Evolutionary conservation across 495 filamentous ascomycete genomes (phyloP), one percentile per base, ranked within the genome.

Genomic region (Talaromyces wortmannii): DNA sequence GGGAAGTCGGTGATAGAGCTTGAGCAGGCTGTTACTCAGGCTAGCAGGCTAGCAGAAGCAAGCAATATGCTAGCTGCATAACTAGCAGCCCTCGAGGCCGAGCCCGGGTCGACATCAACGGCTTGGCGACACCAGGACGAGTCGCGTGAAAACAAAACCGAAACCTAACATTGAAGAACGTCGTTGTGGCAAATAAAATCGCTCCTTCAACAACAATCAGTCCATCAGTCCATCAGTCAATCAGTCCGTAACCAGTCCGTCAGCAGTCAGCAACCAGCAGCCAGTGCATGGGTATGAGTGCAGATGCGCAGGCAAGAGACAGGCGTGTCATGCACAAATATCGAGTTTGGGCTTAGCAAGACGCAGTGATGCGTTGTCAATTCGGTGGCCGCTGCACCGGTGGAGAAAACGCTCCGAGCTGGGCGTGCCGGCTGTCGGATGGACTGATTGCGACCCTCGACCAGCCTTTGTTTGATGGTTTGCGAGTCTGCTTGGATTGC

Each of bases 291-390:
- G 23, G 4, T 40, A 13, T n/a, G 16, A 23, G 18, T 45, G 52
- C 52, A 53, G 18, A 52, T 13, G 33, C 0, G 31, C 12, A 44
- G 52, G 23, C 31, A 48, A 29, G 53, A 23, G 31, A 29, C 53
- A 32, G 17, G 15, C 29, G 31, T 23, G 6, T 32, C 8, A 48
- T 16, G 45, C 45, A 18, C 45, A 23, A 50, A 23, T 32, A 50
- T 40, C 36, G 36, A 8, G 36, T 40, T 40, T 50, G 48, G 29
- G 13, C 48, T 32, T 60, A 66, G 69, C 67, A 70, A 78, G 79
- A 89, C 86, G 88, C 86, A 88, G 72, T 86, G 87, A 89, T 91
- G 88, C 90, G 88, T 84, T 91, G 88, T 85, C 89, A 90, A 68
- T 81, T 81, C 83, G 79, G 78, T 84, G 79, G 78, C 82, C 77